phyloP scores from a whole-genome alignment of 1,284 basidiomycete species.

The Anthracocystis setariae region DNA sequence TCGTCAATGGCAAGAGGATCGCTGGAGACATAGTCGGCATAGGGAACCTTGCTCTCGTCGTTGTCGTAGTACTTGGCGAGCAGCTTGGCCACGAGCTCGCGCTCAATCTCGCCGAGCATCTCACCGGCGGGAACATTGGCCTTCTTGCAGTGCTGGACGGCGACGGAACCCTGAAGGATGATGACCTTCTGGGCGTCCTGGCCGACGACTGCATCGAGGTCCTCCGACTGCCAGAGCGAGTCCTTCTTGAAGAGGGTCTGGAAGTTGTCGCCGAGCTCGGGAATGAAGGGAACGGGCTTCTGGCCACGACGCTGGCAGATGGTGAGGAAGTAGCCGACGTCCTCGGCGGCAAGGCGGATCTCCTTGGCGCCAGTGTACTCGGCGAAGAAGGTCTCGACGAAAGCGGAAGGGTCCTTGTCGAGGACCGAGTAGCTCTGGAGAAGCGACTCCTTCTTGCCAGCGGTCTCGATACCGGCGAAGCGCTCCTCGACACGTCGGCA shows the following conservation, averaged over 20 bases:
- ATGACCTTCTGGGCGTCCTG: slow-evolving; percentile 92
- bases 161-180: slow-evolving; percentile 95
- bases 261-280: slow-evolving; percentile 86
- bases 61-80: slow-evolving; percentile 83
- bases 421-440: slow-evolving; percentile 83
- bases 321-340: slow-evolving; percentile 92
- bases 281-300: slow-evolving; percentile 98
- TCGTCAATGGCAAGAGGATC: slow-evolving; percentile 69
- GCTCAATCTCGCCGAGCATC: slow-evolving; percentile 86
- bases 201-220: slow-evolving; percentile 97
- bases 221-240: slow-evolving; percentile 96
- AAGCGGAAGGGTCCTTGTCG: slow-evolving; percentile 78
- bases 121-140: slow-evolving; percentile 95
- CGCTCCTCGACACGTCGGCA: slow-evolving; percentile 89
- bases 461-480: slow-evolving; percentile 69
- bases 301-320: slow-evolving; percentile 94
- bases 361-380: slow-evolving; percentile 81
- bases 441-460: slow-evolving; percentile 56
- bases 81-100: slow-evolving; percentile 80
- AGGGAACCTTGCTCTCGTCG: slow-evolving; percentile 81
- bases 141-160: slow-evolving; percentile 83
- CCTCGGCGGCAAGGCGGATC: slow-evolving; percentile 92
- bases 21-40: slow-evolving; percentile 84
- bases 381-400: slow-evolving; percentile 85
- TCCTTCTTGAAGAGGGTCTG: slow-evolving; percentile 81